A percentile compares a stretch with the other conserved stretches of the same genome.
These are phyloP conservation scores for Luvunga scandens DNA, from an alignment of 345 rosid genomes.

Conservation along the genomic window DNA sequence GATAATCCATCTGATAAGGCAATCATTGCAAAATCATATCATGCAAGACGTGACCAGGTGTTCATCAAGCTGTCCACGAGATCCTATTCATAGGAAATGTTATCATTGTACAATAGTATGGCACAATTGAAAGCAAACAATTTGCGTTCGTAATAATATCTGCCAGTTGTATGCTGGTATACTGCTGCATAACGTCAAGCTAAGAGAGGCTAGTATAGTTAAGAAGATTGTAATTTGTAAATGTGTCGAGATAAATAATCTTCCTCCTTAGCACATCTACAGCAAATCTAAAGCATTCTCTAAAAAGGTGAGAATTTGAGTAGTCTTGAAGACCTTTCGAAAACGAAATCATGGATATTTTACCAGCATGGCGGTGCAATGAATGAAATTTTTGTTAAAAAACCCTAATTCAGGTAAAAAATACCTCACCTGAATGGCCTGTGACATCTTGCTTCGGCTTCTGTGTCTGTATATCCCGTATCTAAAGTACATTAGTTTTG, in stretches of 20 bases:
- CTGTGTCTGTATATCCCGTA: slow-evolving; percentile 75
- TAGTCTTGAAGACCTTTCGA: slow-evolving; percentile 56
- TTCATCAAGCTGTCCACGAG: not conserved
- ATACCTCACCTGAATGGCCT: slow-evolving; percentile 94
- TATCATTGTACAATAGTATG: not conserved
- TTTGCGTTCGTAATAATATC: not conserved
- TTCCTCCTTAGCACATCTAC: not conserved
- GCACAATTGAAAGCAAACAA: not conserved
- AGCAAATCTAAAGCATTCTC: not conserved
- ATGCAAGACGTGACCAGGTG: not conserved
- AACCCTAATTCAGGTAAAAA: not conserved
- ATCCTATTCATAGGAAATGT: not conserved
- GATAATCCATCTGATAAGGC: not conserved
- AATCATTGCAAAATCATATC: not conserved
- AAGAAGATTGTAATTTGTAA: no score
- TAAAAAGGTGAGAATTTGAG: not conserved
- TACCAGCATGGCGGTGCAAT: not conserved
- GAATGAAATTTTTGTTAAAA: not conserved
- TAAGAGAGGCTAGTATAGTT: no score
- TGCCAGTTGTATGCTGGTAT: not conserved
- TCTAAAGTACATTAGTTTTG: no score
- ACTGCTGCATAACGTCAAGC: not conserved
- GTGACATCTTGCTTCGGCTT: slow-evolving; percentile 91
- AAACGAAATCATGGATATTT: slow-evolving; percentile 7
- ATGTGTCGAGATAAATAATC: not conserved